These are phyloP conservation scores for Gaertneriomyces sp. DNA, from an alignment of 192 early-diverging fungal genomes.

Conservation along the genomic window DNA sequence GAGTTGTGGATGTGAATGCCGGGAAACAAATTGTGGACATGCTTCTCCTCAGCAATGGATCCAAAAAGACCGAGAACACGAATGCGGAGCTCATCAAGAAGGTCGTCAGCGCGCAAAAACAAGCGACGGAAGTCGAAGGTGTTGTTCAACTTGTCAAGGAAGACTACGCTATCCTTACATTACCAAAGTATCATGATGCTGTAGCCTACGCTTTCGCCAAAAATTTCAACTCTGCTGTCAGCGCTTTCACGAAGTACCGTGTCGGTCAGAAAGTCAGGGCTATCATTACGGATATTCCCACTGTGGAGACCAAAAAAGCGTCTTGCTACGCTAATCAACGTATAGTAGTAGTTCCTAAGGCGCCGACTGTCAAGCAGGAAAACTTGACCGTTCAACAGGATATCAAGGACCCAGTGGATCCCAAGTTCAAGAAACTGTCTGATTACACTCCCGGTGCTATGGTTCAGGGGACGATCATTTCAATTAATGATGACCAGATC, in stretches of 20 bases:
- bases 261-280: constrained; percentile 35
- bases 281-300: constrained; percentile 8
- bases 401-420: constrained; percentile 29
- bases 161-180: constrained; percentile 66
- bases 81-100: not conserved
- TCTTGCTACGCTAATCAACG: constrained; percentile 16
- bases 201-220: constrained; percentile 32
- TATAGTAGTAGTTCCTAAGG: constrained; percentile 14
- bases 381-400: constrained; percentile 8
- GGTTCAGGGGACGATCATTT: constrained; percentile 33
- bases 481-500: constrained; percentile 38
- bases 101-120: constrained; percentile 20
- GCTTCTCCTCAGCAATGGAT: constrained; percentile 23
- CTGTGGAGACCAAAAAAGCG: constrained; percentile 5
- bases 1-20: constrained; percentile 68
- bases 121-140: constrained; percentile 42
- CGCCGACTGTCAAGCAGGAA: not conserved
- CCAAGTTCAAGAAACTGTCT: constrained; percentile 19
- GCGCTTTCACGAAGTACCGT: constrained; percentile 17
- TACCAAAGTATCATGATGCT: constrained; percentile 44
- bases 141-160: constrained; percentile 75
- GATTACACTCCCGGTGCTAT: constrained; percentile 30
- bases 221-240: constrained; percentile 18
- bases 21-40: constrained; percentile 65
- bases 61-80: constrained; percentile 15